Evolutionary conservation across 139 green algal genomes (phyloP).

Genomic region (Ulvella scutata): DNA sequence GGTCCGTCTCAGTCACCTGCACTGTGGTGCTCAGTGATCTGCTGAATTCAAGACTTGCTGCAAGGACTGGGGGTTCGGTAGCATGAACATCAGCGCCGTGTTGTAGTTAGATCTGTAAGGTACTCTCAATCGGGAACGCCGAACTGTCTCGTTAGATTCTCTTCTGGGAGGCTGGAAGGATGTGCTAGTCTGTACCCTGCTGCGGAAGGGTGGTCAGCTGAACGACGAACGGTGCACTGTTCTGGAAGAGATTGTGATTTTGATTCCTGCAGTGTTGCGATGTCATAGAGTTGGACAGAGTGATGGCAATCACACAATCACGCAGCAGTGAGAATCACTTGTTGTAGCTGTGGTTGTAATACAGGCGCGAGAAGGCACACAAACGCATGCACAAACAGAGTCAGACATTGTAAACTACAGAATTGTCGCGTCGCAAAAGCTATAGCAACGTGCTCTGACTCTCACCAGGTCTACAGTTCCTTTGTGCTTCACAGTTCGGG

Average conservation of each 20-base stretch:
- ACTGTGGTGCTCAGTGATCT: not conserved
- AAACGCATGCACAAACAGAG: no score
- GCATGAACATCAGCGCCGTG: not conserved
- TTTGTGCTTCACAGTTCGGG: conserved; percentile 32
- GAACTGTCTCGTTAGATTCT: not conserved
- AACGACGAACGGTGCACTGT: no score
- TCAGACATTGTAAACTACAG: no score
- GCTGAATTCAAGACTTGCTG: no score
- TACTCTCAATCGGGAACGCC: not conserved
- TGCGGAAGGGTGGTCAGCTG: no score
- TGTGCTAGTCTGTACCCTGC: not conserved
- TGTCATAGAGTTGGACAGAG: not conserved
- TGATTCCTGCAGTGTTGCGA: not conserved
- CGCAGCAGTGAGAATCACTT: not conserved
- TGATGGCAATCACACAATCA: not conserved
- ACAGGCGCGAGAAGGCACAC: no score
- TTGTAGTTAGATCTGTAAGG: not conserved
- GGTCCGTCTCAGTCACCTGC: conserved; percentile 85
- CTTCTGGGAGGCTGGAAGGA: not conserved
- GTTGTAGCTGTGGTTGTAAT: not conserved
- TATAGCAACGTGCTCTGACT: not conserved
- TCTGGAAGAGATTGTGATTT: not conserved
- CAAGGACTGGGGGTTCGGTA: no score
- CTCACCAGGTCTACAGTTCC: conserved; percentile 59
- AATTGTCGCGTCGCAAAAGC: not conserved